phyloP scores from a whole-genome alignment of 495 filamentous ascomycete genomes.

The Tuber calosporum region DNA sequence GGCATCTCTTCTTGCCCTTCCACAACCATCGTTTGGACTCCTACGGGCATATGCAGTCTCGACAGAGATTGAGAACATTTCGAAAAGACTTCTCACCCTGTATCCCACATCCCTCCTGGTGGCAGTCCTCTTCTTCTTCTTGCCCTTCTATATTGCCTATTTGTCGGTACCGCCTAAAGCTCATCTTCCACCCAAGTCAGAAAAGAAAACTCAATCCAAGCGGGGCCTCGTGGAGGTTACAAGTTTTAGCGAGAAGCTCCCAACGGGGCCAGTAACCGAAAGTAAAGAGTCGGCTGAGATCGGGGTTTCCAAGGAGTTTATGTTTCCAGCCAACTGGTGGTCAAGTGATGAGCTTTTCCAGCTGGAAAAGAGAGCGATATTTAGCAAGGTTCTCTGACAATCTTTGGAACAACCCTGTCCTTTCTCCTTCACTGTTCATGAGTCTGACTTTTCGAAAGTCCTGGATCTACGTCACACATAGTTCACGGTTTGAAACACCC shows the following conservation, averaged over 20 bases:
- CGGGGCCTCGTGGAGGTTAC: neutral
- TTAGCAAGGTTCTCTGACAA: constrained; percentile 13
- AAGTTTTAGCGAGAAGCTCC: neutral
- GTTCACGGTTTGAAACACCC: constrained; percentile 45
- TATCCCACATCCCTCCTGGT: neutral
- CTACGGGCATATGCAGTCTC: neutral
- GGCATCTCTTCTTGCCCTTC: neutral
- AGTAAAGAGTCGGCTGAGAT: constrained; percentile 4
- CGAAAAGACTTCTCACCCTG: neutral
- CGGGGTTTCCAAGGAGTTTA: constrained; percentile 11
- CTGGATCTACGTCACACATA: constrained; percentile 54
- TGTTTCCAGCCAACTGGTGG: constrained; percentile 11
- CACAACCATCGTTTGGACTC: neutral
- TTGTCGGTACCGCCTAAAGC: neutral
- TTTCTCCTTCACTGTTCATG: neutral
- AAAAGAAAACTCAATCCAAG: neutral
- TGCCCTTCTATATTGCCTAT: neutral
- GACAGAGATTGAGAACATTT: neutral
- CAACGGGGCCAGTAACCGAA: neutral
- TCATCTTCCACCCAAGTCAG: neutral
- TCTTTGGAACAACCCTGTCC: constrained; percentile 13
- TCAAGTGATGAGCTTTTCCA: constrained; percentile 14
- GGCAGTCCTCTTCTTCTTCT: neutral
- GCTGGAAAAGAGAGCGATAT: constrained; percentile 12
- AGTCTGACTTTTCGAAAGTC: constrained; percentile 27